Evolutionary conservation across 352 stramenopile species (phyloP).

Genomic region (Globisporangium yorkense): DNA sequence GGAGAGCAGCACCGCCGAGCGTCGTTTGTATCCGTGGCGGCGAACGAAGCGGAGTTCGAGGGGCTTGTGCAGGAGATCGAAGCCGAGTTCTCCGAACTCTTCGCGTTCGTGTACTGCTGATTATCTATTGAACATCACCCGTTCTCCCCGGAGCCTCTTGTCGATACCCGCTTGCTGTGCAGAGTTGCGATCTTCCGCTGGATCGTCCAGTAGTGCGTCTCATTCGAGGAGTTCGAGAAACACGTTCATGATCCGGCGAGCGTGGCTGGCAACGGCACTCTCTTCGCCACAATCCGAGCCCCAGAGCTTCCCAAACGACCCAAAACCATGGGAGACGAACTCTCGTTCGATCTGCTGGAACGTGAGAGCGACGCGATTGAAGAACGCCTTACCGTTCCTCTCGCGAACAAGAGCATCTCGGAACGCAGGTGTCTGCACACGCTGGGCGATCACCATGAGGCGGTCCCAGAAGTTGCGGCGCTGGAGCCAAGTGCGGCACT

Average conservation of each 20-base stretch:
- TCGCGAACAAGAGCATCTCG: not conserved
- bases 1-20: not conserved
- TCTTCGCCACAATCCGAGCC: not conserved
- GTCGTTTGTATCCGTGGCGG: not conserved
- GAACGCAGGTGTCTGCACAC: conserved; percentile 5
- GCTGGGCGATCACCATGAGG: conserved; percentile 1
- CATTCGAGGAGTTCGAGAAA: not conserved
- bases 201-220: too few species aligned
- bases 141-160: too few species aligned
- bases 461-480: conserved; percentile 8
- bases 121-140: not conserved
- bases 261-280: not conserved
- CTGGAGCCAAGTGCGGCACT: conserved; percentile 4
- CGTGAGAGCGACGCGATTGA: not conserved
- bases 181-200: too few species aligned
- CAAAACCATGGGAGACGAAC: not conserved
- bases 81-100: conserved; percentile 12
- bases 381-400: not conserved
- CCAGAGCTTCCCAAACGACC: conserved; percentile 4
- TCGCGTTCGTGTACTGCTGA: not conserved
- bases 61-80: conserved; percentile 12
- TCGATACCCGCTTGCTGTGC: too few species aligned
- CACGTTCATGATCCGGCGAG: too few species aligned
- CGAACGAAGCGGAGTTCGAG: conserved; percentile 7
- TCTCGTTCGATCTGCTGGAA: conserved; percentile 6